phyloP scores from a whole-genome alignment of 495 filamentous ascomycete genomes.

The Cercophora samala region DNA sequence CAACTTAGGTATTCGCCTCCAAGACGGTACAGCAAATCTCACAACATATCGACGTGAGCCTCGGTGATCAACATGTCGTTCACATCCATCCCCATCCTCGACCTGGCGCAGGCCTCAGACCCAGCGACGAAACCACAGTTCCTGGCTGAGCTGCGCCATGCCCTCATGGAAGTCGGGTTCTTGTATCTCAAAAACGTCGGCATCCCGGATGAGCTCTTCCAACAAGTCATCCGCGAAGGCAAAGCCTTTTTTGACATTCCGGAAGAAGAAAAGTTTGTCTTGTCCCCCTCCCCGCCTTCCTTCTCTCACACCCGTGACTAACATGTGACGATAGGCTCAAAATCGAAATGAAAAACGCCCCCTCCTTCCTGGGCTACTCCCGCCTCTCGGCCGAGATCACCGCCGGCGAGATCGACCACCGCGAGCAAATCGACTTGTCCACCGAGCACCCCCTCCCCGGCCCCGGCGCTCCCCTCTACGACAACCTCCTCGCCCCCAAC shows the following conservation, averaged over 20 bases:
- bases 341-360: conserved; percentile 87
- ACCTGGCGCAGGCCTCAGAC: conserved; percentile 62
- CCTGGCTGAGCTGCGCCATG: conserved; percentile 67
- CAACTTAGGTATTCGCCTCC: neutral
- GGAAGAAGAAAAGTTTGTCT: conserved; percentile 67
- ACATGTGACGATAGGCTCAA: conserved; percentile 50
- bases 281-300: neutral
- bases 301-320: neutral
- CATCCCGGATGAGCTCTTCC: conserved; percentile 62
- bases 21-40: neutral
- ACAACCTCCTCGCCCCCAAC: conserved; percentile 79
- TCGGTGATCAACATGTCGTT: conserved; percentile 54
- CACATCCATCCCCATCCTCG: conserved; percentile 74
- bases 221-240: conserved; percentile 65
- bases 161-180: conserved; percentile 88
- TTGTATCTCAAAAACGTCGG: conserved; percentile 86
- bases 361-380: conserved; percentile 61
- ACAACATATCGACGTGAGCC: neutral
- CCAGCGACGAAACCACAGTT: conserved; percentile 71
- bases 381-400: conserved; percentile 62
- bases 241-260: conserved; percentile 79
- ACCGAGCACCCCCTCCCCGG: conserved; percentile 67
- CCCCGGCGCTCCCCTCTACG: conserved; percentile 64
- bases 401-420: conserved; percentile 58
- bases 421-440: conserved; percentile 90